Evolutionary conservation across 108 stramenopile species (phyloP), one percentile per base, ranked within the genome.

Genomic region (Cyclotella baltica): DNA sequence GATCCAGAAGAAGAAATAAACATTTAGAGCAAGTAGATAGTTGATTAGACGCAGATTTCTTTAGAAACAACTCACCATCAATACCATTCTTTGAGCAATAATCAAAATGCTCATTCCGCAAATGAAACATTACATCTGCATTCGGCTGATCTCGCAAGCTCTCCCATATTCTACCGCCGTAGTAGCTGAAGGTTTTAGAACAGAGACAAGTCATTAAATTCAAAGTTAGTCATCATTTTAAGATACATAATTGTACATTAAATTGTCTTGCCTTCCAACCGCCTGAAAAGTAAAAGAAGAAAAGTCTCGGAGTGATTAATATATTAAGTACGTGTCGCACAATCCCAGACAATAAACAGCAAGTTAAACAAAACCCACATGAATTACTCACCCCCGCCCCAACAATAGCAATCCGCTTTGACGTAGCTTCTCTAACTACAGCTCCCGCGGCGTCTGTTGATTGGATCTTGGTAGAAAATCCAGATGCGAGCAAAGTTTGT

Each of bases 51-150:
- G 5, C 25, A 1, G 25, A 27, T 36, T 0, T 6, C 20, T 2
- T 6, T 62, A 13, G 11, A 47, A 47, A 19, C 4, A 27, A 46
- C 64, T 43, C 23, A 65, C 64, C 85, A 20, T 86, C 66, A 1
- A 96, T 83, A 11, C 93, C 93, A 53, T 90, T 59, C 52, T 71
- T 59, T 36, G 43, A 79, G 71, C 86, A 84, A 46, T 67, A 64
- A n/a, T 72, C 68, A 55, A 81, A 89, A 72, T 93, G 76, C 37
- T 89, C 90, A 31, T 88, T 88, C 48, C 95, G 83, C 68, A 92
- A 78, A 43, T 86, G 84, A 76, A 94, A 96, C 51, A 85, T 79
- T 1, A 96, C 95, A 59, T 88, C 77, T 13, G 75, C 52, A 55
- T 68, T 68, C 11, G 67, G 37, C 31, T 62, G 33, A 68, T 53